Evolutionary conservation across 2,329 filamentous ascomycete genomes (phyloP).

Genomic region (Fusarium neocosmosporiellum): DNA sequence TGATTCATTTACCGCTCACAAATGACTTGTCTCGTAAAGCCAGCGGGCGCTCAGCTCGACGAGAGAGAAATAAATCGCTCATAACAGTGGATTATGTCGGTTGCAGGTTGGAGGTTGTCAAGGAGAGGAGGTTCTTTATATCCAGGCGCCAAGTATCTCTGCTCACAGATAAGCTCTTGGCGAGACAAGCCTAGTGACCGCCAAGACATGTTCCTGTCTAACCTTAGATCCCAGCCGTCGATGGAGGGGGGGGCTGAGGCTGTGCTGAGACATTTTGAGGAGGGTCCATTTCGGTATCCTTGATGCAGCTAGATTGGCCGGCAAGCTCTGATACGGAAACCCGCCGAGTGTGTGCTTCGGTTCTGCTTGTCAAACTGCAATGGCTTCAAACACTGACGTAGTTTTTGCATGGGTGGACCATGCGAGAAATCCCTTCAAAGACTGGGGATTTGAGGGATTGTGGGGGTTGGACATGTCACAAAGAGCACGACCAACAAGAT

Average conservation of each 20-base stretch:
- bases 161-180: slow-evolving; percentile 18
- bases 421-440: not conserved
- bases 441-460: not conserved
- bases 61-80: slow-evolving; percentile 31
- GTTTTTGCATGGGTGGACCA: not conserved
- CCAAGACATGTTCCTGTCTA: slow-evolving; percentile 29
- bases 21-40: not conserved
- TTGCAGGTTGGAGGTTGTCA: slow-evolving; percentile 26
- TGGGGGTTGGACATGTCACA: not conserved
- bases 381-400: not conserved
- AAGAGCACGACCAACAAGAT: not conserved
- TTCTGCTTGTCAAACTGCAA: not conserved
- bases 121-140: slow-evolving; percentile 20
- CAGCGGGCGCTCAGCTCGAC: slow-evolving; percentile 17
- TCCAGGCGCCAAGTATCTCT: slow-evolving; percentile 21
- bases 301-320: slow-evolving; percentile 20
- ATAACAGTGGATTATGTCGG: slow-evolving; percentile 2
- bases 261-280: slow-evolving; percentile 5
- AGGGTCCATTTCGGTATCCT: slow-evolving; percentile 10
- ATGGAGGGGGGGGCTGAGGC: not conserved
- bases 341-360: not conserved
- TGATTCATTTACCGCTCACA: slow-evolving; percentile 2
- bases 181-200: slow-evolving; percentile 34
- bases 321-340: slow-evolving; percentile 5
- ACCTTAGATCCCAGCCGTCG: not conserved